Base-by-base conservation (phyloP, 179 eudicot species). In the Silene coronaria region DNA sequence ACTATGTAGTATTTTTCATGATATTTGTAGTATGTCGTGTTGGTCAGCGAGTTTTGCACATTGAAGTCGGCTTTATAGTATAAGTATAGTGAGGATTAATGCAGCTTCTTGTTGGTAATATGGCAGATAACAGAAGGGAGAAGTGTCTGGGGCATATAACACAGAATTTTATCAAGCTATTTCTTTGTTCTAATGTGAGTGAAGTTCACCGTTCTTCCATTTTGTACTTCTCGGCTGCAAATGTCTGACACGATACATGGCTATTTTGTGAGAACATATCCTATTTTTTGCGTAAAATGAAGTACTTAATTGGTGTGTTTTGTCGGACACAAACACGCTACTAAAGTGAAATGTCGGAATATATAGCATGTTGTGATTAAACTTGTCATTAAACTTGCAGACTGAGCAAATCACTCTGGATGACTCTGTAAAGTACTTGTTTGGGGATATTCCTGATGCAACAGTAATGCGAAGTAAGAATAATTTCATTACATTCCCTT, bases 141-240 rank as follows among this genome's bases (percentile, higher is more conserved):
- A 95, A 95, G 78, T 95, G 97, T 34, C 70, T 95, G 89, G 97
- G 91, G 65, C 90, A 92, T 72, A 89, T 95, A 7, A 92, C 99
- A 7, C 92, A 85, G 86, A 92, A 95, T 76, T 95, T 92, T 77
- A 85, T 92, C 80, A 95, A 95, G 87, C 93, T 95, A 64, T 95
- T 95, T 85, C 84, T 95, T 68, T 88, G 95, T 84, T 76, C 91
- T 12, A 81, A 85, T 80, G 99, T 95, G 84, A 80, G 97, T 46
- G 48, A 45, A 60, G 24, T 27, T 69, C 21, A 17, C 48, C 48
- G 21, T 24, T 70, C 27, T 68, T 34, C 6, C 11, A 13, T 22
- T 60, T 65, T 65, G 23, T 65, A 30, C 19, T 30, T 65, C 12
- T 45, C 51, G 51, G 14, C 3, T 45, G 51, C 51, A 45, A 45